phyloP scores from a whole-genome alignment of 2,329 filamentous ascomycete species.

The Diaporthe destruens region DNA sequence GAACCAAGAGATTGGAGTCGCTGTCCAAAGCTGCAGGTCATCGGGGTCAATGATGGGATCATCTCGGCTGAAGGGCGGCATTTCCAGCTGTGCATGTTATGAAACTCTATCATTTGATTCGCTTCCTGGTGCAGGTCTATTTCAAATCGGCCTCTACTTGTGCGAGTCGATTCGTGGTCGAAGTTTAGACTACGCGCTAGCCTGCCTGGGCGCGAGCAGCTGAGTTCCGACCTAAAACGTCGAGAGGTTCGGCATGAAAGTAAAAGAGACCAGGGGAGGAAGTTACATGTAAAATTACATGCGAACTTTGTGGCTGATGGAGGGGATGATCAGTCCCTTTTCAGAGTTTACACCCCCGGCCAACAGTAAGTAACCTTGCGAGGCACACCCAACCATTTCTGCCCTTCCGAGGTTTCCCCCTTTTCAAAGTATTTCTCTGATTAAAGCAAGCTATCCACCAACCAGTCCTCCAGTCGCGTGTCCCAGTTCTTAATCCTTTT shows the following conservation, averaged over 20 bases:
- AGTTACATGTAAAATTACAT: not conserved
- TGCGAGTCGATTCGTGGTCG: no score
- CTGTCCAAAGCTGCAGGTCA: not conserved
- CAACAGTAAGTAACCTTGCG: not conserved
- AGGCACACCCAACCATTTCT: not conserved
- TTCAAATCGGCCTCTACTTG: no score
- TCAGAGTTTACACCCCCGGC: not conserved
- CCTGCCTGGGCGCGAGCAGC: not conserved
- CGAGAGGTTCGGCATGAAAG: no score
- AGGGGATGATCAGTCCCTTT: not conserved
- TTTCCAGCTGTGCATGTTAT: not conserved
- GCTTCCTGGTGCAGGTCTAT: no score
- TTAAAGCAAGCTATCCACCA: not conserved
- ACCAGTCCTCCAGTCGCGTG: not conserved
- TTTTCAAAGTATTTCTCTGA: no score
- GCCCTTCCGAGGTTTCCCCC: not conserved
- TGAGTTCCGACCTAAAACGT: not conserved
- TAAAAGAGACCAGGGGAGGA: not conserved
- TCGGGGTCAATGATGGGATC: not conserved
- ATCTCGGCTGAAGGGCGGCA: not conserved
- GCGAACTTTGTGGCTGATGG: not conserved
- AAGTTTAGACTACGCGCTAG: not conserved
- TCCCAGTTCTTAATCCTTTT: not conserved
- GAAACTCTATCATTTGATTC: not conserved
- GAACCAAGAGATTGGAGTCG: not conserved